phyloP scores from a whole-genome alignment of 306 rosid species.

The Sophora flavescens region DNA sequence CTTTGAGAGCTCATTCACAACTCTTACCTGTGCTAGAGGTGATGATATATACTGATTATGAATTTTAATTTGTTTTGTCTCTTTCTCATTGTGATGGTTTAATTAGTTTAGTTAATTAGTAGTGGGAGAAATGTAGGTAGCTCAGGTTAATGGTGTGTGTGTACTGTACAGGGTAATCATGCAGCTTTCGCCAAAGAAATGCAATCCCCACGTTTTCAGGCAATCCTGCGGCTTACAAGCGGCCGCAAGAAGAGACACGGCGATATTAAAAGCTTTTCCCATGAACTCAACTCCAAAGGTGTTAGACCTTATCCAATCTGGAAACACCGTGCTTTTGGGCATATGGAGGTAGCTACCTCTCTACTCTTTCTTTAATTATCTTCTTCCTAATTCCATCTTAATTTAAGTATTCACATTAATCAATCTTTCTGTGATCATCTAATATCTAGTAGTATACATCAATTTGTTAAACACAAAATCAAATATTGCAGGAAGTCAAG shows the following conservation, averaged over 20 bases:
- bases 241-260: conserved; percentile 68
- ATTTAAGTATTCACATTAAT: too few relatives aligned
- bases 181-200: conserved; percentile 75
- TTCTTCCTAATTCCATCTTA: not conserved
- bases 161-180: conserved; percentile 66
- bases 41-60: too few relatives aligned
- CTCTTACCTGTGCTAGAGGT: conserved; percentile 70
- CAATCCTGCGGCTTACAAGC: conserved; percentile 82
- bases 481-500: conserved; percentile 73
- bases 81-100: not conserved
- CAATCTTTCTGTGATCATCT: too few relatives aligned
- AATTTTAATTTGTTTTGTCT: not conserved
- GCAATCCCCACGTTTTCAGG: conserved; percentile 94
- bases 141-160: conserved; percentile 52
- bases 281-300: conserved; percentile 94
- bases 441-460: too few relatives aligned
- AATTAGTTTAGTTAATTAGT: not conserved
- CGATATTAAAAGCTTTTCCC: conserved; percentile 94
- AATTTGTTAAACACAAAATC: too few relatives aligned
- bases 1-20: conserved; percentile 54
- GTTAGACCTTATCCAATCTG: conserved; percentile 81
- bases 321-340: conserved; percentile 80
- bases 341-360: conserved; percentile 71
- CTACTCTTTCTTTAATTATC: not conserved
- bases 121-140: conserved; percentile 55